Percentiles rank a stretch among this genome's conserved stretches.
These are phyloP conservation scores for Gossypium stocksii DNA, from an alignment of 345 rosid genomes.

Conservation along the genomic window DNA sequence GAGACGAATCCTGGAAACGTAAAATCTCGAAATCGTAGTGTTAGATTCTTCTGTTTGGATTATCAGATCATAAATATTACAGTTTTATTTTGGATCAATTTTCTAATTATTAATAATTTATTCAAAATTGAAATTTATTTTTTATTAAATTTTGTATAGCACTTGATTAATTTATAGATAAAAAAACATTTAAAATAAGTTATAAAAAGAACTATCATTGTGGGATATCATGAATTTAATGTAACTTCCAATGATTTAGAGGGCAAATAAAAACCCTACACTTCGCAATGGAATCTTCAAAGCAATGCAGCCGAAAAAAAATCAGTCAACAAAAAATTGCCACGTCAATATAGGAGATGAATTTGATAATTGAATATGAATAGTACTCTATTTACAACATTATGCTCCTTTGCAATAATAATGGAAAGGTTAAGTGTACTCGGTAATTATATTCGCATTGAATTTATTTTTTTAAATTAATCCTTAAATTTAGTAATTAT, in stretches of 20 bases:
- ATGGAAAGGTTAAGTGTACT: no score
- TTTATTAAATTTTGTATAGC: no score
- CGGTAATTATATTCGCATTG: no score
- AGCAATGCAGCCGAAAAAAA: neutral
- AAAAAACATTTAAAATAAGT: neutral
- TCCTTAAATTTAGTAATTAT: no score
- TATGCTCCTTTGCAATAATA: no score
- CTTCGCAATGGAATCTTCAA: conserved; percentile 1
- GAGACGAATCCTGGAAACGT: neutral
- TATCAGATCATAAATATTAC: neutral
- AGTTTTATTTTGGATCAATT: no score
- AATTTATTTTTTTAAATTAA: no score
- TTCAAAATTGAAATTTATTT: no score
- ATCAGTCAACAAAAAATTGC: neutral
- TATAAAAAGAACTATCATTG: neutral
- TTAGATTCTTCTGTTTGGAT: neutral
- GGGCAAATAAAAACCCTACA: neutral
- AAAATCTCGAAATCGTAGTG: neutral
- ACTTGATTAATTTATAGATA: neutral
- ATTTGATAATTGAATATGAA: neutral
- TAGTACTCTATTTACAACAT: neutral
- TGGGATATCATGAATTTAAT: neutral
- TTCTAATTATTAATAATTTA: no score
- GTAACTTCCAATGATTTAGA: neutral
- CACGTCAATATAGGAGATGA: neutral